phyloP scores from a whole-genome alignment of 2,329 filamentous ascomycete species.

The Neodidymelliopsis sp. region DNA sequence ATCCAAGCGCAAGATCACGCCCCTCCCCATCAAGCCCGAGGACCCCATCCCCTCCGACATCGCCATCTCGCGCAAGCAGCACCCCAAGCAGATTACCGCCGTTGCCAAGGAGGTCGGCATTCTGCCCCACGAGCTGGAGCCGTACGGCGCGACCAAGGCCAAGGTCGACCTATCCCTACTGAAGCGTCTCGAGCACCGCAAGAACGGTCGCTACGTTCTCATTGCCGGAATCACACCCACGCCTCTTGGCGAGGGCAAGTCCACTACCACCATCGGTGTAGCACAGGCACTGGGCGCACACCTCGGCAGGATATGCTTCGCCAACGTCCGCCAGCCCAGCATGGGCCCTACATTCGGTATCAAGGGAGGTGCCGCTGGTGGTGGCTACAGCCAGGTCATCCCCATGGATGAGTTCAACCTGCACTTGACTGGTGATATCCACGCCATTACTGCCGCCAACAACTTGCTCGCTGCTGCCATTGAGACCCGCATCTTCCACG shows the following conservation, averaged over 20 bases:
- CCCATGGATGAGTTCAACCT: slow-evolving; percentile 99
- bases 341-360: slow-evolving; percentile 99
- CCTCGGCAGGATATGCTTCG: slow-evolving; percentile 85
- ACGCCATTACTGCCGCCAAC: slow-evolving; percentile 96
- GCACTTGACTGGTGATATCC: slow-evolving; percentile 96
- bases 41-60: slow-evolving; percentile 94
- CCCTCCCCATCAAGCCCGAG: slow-evolving; percentile 81
- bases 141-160: slow-evolving; percentile 93
- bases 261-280: slow-evolving; percentile 94
- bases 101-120: slow-evolving; percentile 90
- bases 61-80: slow-evolving; percentile 85
- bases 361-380: slow-evolving; percentile 96
- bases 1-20: slow-evolving; percentile 78
- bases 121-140: slow-evolving; percentile 86
- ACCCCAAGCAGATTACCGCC: slow-evolving; percentile 87
- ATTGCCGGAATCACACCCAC: slow-evolving; percentile 97
- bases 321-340: slow-evolving; percentile 95
- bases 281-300: slow-evolving; percentile 92
- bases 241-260: slow-evolving; percentile 96
- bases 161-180: slow-evolving; percentile 88
- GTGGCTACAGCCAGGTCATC: slow-evolving; percentile 98
- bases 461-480: slow-evolving; percentile 96
- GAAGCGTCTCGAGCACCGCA: slow-evolving; percentile 84
- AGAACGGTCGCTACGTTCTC: slow-evolving; percentile 88
- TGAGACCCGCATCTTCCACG: slow-evolving; percentile 98